Conservation (phyloP, 202 grass and related monocot species). For the Sporobolus alterniflorus region DNA sequence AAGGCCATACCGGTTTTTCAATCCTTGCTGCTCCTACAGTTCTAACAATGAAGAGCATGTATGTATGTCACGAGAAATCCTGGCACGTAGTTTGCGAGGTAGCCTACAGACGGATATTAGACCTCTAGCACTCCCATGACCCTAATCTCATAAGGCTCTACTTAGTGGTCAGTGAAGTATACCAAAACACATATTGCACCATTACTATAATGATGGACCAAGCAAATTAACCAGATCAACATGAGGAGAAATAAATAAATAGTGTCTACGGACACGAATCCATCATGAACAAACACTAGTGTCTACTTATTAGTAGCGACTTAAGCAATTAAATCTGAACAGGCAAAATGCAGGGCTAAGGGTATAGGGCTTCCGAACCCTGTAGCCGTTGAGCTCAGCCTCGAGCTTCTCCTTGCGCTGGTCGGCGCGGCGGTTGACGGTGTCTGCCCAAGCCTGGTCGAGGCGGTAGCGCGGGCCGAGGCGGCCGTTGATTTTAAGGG, state of each 20-base stretch:
- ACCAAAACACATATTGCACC: not conserved
- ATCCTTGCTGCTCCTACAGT: not conserved
- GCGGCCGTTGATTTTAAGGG: constrained; percentile 49
- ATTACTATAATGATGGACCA: not conserved
- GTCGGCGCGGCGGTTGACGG: constrained; percentile 62
- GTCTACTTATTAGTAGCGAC: not conserved
- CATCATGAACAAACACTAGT: not conserved
- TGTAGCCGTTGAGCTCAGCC: constrained; percentile 89
- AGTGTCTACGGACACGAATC: not conserved
- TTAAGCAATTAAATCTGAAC: constrained; percentile 44
- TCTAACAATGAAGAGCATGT: not conserved
- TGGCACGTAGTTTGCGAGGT: too few relatives aligned
- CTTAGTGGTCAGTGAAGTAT: not conserved
- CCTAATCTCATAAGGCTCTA: not conserved
- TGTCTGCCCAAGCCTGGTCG: constrained; percentile 72
- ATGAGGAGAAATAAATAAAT: not conserved
- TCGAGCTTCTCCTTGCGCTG: constrained; percentile 93
- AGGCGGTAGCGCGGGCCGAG: constrained; percentile 56
- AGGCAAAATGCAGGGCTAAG: not conserved
- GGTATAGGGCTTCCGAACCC: constrained; percentile 45
- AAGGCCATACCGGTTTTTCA: too few relatives aligned
- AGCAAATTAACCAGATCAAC: not conserved
- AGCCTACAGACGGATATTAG: too few relatives aligned
- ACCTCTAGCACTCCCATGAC: not conserved
- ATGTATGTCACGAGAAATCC: too few relatives aligned